Conservation (phyloP, 1,139 yeast genomes). For the Kodamaea sp. region DNA sequence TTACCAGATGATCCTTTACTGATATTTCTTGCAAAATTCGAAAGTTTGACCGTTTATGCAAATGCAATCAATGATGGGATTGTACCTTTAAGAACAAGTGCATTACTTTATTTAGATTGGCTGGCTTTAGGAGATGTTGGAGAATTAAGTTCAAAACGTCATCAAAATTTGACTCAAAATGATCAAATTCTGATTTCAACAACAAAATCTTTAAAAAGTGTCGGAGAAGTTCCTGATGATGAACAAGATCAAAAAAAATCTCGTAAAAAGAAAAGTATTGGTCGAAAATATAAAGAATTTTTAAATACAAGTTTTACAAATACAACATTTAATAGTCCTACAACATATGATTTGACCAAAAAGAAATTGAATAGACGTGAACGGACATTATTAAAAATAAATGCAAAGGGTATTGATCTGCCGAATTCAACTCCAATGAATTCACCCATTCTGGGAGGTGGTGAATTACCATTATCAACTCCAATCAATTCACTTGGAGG, state of each 20-base stretch:
- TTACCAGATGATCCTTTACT: constrained; percentile 26
- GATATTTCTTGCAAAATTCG: constrained; percentile 15
- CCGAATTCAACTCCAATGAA: background rate
- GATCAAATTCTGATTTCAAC: constrained; percentile 1
- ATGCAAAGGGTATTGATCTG: constrained; percentile 22
- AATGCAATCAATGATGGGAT: constrained; percentile 28
- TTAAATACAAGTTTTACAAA: constrained; percentile 8
- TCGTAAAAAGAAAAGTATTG: constrained; percentile 4
- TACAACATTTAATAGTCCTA: no score
- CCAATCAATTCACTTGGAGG: no score
- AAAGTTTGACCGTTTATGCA: constrained; percentile 23
- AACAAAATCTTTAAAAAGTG: constrained; percentile 3
- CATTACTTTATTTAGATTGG: constrained; percentile 24
- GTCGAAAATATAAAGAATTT: constrained; percentile 19
- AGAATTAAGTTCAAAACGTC: constrained; percentile 12
- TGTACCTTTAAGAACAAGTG: constrained; percentile 25
- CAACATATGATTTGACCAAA: constrained; percentile 6
- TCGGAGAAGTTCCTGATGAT: constrained; percentile 14
- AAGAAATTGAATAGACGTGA: constrained; percentile 20
- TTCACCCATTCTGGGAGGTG: no score
- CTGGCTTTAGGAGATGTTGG: constrained; percentile 31
- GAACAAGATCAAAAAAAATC: constrained; percentile 7
- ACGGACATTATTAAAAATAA: constrained; percentile 23
- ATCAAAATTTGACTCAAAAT: constrained; percentile 4
- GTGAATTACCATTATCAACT: no score